Base-by-base conservation (phyloP, 345 rosid species). In the Aquilaria yunnanensis region DNA sequence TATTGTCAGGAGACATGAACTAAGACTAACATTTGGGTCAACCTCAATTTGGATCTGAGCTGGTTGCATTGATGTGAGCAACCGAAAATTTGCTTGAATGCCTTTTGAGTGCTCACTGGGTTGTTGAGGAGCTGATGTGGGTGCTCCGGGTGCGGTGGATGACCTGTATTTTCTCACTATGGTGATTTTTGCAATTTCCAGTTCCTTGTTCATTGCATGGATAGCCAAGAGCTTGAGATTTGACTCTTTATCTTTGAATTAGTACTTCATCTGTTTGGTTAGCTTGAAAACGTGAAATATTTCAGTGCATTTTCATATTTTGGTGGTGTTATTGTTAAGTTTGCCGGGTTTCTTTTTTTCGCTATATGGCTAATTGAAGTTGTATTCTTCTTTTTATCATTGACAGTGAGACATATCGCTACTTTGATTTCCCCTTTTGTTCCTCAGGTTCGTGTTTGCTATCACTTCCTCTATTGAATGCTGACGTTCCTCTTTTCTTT, bases 361-460 rank as follows among this genome's bases (percentile, higher is more conserved):
- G 12, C 6, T 31, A 3, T 10, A 12, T 2, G 31, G 12, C 33
- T 13, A 12, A 55, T 33, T 11, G 41, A 30, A 31, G 30, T 32
- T 10, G 2, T 5, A 29, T 49, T 61, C 33, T 31, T 1, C 13
- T 30, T 48, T 14, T 32, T 62, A 8, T 47, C 2, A 3, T 60
- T 47, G 12, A 59, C 73, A 71, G 79, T 68, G 76, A 75, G 54
- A 71, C 73, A 1, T 71, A 75, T 47, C 70, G 76, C 23, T 75
- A 71, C 60, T 75, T 67, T 43, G 76, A 75, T 61, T 70, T 75
- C 12, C 75, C 69, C 16, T 75, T 67, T 62, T 63, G 79, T 51
- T 70, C 69, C 2, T 55, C 75, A 75, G 70, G 70, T 75, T 54
- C 43, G 70, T 47, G 12, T 46, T 14, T 51, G 12, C 32, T 12